Evolutionary conservation across 805 yeast species (phyloP), one percentile per base, ranked within the genome.

Genomic region (Ogataea dorogensis): DNA sequence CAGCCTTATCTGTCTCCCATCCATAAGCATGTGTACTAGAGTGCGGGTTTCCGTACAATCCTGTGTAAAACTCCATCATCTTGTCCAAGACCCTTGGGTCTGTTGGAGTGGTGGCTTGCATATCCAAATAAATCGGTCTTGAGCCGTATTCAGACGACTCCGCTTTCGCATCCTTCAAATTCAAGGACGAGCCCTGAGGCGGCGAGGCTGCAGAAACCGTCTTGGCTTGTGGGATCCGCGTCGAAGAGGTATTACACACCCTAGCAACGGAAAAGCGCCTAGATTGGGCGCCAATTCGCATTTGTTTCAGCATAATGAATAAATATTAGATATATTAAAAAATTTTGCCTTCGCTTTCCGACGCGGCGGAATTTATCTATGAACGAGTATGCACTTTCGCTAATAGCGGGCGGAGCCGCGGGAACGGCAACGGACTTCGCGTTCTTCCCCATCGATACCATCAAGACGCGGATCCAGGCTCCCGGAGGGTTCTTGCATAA

Each of bases 101-200:
- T 1, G 93, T 85, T 17, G 98, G 98, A 0, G 99, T 91, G 0
- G 99, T 93, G 19, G 98, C 98, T 66, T 93, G 99, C 75, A 89
- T 89, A 55, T 93, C 99, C 54, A 93, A 67, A 63, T 93, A 93
- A 45, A 93, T 93, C 7, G 99, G 98, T 51, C 97, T 75, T 7
- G 83, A 70, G 34, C 93, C 94, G 51, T 44, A 61, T 30, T 43
- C n/a, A 3, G 56, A 64, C 28, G 63, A 67, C 50, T 71, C 76
- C 42, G 78, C 60, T 17, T 36, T 44, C 24, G 75, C 71, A 31
- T 56, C 65, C 44, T 64, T 65, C 41, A 76, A 56, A 3, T 70
- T 53, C 25, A 75, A 50, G 17, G 63, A n/a, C 8, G 75, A 68
- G 4, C 79, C 78, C 16, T 54, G 56, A 1, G 79, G 79, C 7